Percentiles rank a stretch among this genome's conserved stretches.
These are phyloP conservation scores for Nicotiana rustica DNA, from an alignment of 305 asterid species.

Conservation along the genomic window DNA sequence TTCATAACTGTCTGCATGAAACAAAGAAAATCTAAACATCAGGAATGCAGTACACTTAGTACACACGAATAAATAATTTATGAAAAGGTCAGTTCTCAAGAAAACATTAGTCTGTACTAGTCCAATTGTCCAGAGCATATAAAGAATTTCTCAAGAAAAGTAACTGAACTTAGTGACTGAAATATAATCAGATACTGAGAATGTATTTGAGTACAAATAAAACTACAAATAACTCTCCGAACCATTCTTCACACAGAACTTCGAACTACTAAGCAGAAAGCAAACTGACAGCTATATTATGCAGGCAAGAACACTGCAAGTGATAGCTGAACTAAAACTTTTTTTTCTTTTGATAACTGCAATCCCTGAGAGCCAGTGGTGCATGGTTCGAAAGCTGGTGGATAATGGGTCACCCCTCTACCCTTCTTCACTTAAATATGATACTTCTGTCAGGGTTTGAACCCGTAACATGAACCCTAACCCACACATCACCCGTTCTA, in stretches of 20 bases:
- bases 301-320: neutral
- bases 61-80: neutral
- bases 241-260: constrained; percentile 2
- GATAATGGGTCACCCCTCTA: too few species aligned
- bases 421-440: too few species aligned
- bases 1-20: constrained; percentile 85
- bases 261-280: neutral
- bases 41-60: neutral
- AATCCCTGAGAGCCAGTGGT: too few species aligned
- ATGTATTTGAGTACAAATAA: neutral
- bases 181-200: constrained; percentile 8
- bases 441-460: too few species aligned
- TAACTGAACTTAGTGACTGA: neutral
- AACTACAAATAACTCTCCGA: constrained; percentile 3
- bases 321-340: neutral
- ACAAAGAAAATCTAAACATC: neutral
- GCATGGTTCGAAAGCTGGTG: too few species aligned
- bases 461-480: too few species aligned
- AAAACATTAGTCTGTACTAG: constrained; percentile 17
- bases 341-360: too few species aligned
- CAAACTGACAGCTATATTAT: neutral
- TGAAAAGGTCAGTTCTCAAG: constrained; percentile 12
- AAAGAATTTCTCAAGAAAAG: constrained; percentile 15
- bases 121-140: neutral
- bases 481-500: too few species aligned